A percentile compares a stretch with the other conserved stretches of the same genome.
phyloP scores from a whole-genome alignment of 345 rosid genomes.

The Raphanus raphanistrum region DNA sequence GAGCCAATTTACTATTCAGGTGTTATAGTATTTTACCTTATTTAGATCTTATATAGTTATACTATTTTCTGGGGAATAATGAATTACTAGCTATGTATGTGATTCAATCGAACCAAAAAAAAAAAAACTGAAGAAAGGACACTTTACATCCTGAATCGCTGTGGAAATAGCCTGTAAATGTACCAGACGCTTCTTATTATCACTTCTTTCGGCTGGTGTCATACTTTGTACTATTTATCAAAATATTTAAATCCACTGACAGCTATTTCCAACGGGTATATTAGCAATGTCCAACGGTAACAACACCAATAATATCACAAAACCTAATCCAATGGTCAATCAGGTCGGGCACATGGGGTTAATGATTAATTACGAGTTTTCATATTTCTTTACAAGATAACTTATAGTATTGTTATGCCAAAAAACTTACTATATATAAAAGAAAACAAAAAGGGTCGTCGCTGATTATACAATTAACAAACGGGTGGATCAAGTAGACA shows the following conservation, averaged over 20 bases:
- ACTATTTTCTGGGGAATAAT: background rate
- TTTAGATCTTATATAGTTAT: background rate
- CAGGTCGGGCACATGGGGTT: constrained; percentile 30
- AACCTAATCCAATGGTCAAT: background rate
- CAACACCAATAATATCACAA: constrained; percentile 18
- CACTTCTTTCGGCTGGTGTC: background rate
- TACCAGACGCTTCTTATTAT: constrained; percentile 14
- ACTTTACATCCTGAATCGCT: constrained; percentile 21
- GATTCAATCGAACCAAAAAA: background rate
- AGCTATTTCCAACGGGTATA: constrained; percentile 41
- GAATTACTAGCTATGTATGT: constrained; percentile 13
- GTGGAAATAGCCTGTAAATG: constrained; percentile 31
- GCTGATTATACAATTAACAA: background rate
- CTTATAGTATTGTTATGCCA: background rate
- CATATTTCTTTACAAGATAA: background rate
- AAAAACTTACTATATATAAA: background rate
- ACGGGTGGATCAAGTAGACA: constrained; percentile 30
- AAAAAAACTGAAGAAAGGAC: background rate
- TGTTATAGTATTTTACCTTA: constrained; percentile 3
- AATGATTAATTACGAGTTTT: constrained; percentile 18
- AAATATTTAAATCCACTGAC: constrained; percentile 32
- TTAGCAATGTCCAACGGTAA: constrained; percentile 35
- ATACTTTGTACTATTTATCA: background rate
- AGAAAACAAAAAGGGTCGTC: background rate
- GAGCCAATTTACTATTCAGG: background rate